These are phyloP conservation scores for Furcasterigmium furcatum DNA, from an alignment of 2,329 filamentous ascomycete genomes.

Conservation along the genomic window DNA sequence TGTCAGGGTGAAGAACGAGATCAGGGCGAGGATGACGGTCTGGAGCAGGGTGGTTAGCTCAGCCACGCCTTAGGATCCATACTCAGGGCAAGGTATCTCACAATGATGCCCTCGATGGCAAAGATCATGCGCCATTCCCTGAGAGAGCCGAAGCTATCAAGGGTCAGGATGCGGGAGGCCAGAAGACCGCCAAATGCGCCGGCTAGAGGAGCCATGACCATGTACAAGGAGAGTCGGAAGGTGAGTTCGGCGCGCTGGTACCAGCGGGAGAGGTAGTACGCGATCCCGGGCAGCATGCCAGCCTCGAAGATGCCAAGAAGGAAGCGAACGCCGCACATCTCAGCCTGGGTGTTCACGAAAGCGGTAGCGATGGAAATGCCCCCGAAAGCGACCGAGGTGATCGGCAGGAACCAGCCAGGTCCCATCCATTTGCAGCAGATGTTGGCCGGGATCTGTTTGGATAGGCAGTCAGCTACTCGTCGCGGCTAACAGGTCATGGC, in stretches of 20 bases:
- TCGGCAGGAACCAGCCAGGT: constrained; percentile 68
- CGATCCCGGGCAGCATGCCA: constrained; percentile 70
- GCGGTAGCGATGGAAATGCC: constrained; percentile 61
- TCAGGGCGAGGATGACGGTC: constrained; percentile 32
- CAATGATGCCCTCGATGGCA: constrained; percentile 65
- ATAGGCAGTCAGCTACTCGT: not conserved
- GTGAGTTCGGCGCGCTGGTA: constrained; percentile 67
- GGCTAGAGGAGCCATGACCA: constrained; percentile 67
- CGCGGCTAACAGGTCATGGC: not conserved
- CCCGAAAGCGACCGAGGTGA: constrained; percentile 60
- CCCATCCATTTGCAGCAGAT: constrained; percentile 69
- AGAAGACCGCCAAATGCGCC: constrained; percentile 70
- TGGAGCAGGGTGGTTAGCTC: not conserved
- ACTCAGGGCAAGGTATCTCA: not conserved
- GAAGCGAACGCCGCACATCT: constrained; percentile 60
- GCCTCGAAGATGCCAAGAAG: constrained; percentile 68
- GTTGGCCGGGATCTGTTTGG: constrained; percentile 62
- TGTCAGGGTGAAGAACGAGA: constrained; percentile 62
- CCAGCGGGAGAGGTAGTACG: constrained; percentile 71
- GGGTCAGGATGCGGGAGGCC: constrained; percentile 59
- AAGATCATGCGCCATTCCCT: constrained; percentile 67
- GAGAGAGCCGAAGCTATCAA: constrained; percentile 55
- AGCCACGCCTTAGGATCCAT: too few relatives aligned
- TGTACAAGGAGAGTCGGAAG: constrained; percentile 65
- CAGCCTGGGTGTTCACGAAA: constrained; percentile 54